Evolutionary conservation across 306 rosid species (phyloP).

Genomic region (Acacia acuminata): DNA sequence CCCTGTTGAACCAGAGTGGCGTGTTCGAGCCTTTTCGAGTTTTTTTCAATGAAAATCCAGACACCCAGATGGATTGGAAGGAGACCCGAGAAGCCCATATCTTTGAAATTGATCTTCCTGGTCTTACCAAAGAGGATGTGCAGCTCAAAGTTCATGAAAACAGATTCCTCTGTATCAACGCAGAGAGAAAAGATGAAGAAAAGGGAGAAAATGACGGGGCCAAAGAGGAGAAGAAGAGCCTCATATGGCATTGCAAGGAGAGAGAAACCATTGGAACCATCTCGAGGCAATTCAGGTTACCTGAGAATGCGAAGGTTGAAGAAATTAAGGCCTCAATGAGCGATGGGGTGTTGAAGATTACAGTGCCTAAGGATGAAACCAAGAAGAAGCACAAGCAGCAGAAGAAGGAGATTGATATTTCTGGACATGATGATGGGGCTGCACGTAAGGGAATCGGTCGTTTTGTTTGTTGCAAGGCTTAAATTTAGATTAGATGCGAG

Average conservation of each 20-base stretch:
- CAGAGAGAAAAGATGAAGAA: conserved; percentile 39
- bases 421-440: conserved; percentile 33
- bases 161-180: conserved; percentile 46
- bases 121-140: conserved; percentile 55
- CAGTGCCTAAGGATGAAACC: conserved; percentile 50
- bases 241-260: conserved; percentile 65
- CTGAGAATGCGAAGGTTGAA: conserved; percentile 55
- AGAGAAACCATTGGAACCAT: conserved; percentile 37
- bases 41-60: conserved; percentile 23
- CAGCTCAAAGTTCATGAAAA: conserved; percentile 49
- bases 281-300: conserved; percentile 52
- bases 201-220: conserved; percentile 7
- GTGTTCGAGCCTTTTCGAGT: conserved; percentile 26
- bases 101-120: conserved; percentile 60
- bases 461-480: conserved; percentile 63
- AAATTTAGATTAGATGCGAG: conserved; percentile 36
- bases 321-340: conserved; percentile 55
- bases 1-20: conserved; percentile 35
- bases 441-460: conserved; percentile 52
- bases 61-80: conserved; percentile 58
- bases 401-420: conserved; percentile 35
- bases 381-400: conserved; percentile 40
- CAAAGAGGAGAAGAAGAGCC: conserved; percentile 25
- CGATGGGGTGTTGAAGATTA: conserved; percentile 51
- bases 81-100: conserved; percentile 49